Base-by-base conservation (phyloP, 495 filamentous ascomycete genomes). In the Thozetella sp. region DNA sequence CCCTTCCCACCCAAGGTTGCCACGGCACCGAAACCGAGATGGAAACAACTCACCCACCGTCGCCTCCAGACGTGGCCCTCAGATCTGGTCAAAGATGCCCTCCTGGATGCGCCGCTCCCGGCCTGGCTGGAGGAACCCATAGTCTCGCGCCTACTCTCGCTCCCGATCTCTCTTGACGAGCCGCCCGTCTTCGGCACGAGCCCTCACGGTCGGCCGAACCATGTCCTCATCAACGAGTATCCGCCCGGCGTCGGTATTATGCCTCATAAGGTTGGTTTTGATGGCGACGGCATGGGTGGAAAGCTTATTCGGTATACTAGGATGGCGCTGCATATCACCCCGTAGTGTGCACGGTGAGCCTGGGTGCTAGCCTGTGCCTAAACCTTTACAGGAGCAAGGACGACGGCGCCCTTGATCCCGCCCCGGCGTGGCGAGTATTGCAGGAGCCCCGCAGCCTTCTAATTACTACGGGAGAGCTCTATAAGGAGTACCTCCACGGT, bases 161-260 rank as follows among this genome's bases (percentile, higher is more conserved):
- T 81, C 34, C 79, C 74, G n/a, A 23, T 80, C 17, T 69, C 69
- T 2, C 50, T 46, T 25, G 50, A 55, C 13, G 67, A 69, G 45
- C 55, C 64, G 20, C 65, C 78, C 51, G 79, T 97, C 22, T 97
- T 97, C 72, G 67, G 72, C 2, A 66, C 81, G 20, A 84, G 92
- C 23, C 91, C 93, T 24, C 93, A 97, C 64, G 59, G 74, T 11
- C 78, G 72, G 2, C 93, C 94, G 26, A 99, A 99, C 61, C 95
- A 99, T 77, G 90, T 95, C 51, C 80, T 99, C 19, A 84, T 98
- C 43, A 99, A 99, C 66, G 93, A 97, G 73, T 99, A 99, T 72
- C 74, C 72, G 1, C 87, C 91, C 0, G 92, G 91, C 1, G 89
- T 97, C 63, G 95, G 95, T 6, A 99, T 98, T 60, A 94, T 97